phyloP scores from a whole-genome alignment of 2,329 filamentous ascomycete genomes.

The Aspergillus ochraceus region DNA sequence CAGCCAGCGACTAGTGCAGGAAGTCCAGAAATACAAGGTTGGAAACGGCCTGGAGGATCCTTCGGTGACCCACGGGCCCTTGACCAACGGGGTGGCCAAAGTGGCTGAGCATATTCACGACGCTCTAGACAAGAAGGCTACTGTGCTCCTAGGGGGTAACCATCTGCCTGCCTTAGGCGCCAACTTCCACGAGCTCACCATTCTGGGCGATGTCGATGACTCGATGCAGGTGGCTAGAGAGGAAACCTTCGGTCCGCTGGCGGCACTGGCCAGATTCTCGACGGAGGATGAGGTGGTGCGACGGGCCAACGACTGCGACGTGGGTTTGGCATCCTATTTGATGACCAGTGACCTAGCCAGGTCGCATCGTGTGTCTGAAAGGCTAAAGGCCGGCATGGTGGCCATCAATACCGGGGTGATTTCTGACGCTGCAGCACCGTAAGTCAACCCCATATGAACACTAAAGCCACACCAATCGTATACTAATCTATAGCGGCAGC shows the following conservation, averaged over 20 bases:
- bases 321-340: slow-evolving; percentile 89
- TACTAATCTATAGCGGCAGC: slow-evolving; percentile 21
- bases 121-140: slow-evolving; percentile 71
- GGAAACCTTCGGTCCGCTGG: slow-evolving; percentile 92
- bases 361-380: slow-evolving; percentile 57
- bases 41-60: slow-evolving; percentile 39
- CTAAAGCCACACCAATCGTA: neutral
- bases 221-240: slow-evolving; percentile 79
- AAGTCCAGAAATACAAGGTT: slow-evolving; percentile 45
- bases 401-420: slow-evolving; percentile 68
- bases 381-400: slow-evolving; percentile 47
- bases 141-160: slow-evolving; percentile 71
- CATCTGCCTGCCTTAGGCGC: slow-evolving; percentile 68
- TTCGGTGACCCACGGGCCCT: slow-evolving; percentile 43
- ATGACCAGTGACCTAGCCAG: slow-evolving; percentile 63
- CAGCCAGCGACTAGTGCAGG: slow-evolving; percentile 51
- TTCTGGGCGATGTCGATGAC: slow-evolving; percentile 76
- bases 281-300: slow-evolving; percentile 81
- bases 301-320: slow-evolving; percentile 74
- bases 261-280: slow-evolving; percentile 79
- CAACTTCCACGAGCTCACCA: slow-evolving; percentile 86
- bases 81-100: slow-evolving; percentile 73
- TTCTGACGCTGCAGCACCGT: slow-evolving; percentile 47
- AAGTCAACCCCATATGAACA: slow-evolving; percentile 16
- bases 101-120: slow-evolving; percentile 75